These are phyloP conservation scores for Laguncularia racemosa DNA, from an alignment of 345 rosid genomes.

Conservation along the genomic window DNA sequence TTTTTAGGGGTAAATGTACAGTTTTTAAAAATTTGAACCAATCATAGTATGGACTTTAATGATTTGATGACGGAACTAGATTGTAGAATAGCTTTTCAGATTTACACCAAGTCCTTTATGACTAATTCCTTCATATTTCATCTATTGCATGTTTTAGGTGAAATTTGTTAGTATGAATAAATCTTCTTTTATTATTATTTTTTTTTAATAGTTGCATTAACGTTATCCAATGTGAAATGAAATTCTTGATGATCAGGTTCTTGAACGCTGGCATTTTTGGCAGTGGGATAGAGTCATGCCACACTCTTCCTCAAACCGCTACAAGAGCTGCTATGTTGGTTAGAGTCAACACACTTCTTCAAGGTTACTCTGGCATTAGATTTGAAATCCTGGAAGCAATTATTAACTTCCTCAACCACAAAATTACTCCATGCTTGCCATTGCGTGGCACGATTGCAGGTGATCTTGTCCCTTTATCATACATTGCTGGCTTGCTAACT, in stretches of 20 bases:
- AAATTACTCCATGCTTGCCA: slow-evolving; percentile 66
- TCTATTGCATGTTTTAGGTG: too few relatives aligned
- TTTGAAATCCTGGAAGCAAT: slow-evolving; percentile 67
- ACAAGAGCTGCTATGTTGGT: slow-evolving; percentile 73
- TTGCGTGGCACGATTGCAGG: slow-evolving; percentile 80
- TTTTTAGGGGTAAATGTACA: too few relatives aligned
- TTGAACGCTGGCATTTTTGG: slow-evolving; percentile 71
- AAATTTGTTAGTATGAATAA: too few relatives aligned
- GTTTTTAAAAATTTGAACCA: too few relatives aligned
- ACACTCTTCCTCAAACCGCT: slow-evolving; percentile 45
- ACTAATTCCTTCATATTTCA: too few relatives aligned
- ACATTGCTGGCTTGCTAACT: slow-evolving; percentile 58
- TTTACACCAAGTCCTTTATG: too few relatives aligned
- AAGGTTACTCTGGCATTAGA: slow-evolving; percentile 69
- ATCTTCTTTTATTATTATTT: too few relatives aligned
- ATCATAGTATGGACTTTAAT: too few relatives aligned
- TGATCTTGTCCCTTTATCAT: slow-evolving; percentile 63
- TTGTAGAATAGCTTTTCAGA: too few relatives aligned
- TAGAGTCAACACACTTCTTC: slow-evolving; percentile 70
- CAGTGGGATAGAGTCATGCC: slow-evolving; percentile 36
- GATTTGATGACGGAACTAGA: too few relatives aligned
- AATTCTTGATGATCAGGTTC: slow-evolving; percentile 29
- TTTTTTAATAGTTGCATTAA: background rate
- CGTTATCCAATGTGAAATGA: too few relatives aligned
- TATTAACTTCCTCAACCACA: slow-evolving; percentile 46